Base-by-base conservation (phyloP, 2,329 filamentous ascomycete genomes). In the Fonsecaea multimorphosa region DNA sequence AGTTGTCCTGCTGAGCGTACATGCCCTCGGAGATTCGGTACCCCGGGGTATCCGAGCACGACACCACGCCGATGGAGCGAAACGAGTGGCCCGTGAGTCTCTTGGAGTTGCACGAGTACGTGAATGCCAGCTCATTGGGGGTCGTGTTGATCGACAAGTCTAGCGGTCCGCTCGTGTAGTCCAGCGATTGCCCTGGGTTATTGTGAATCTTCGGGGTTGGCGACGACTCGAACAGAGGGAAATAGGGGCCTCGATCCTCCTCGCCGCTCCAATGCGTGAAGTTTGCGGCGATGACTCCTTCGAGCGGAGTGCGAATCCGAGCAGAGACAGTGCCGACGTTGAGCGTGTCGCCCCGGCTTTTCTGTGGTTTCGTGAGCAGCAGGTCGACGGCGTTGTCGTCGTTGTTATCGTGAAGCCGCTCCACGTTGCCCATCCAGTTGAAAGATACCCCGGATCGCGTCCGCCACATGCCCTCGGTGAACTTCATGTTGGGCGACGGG, bases 351-450 rank as follows among this genome's bases (percentile, higher is more conserved):
- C 78, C 78, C 32, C 78, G 76, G 61, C 75, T 73, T 54, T 73
- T 71, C 66, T 77, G 77, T 52, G 73, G 68, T 53, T 78, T 78
- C 58, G 78, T 79, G 61, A 79, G 61, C 2, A 79, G 70, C 11
- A 79, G 65, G 55, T 76, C 68, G 22, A 77, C 77, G 1, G 73
- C 70, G 44, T 49, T 49, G 44, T 53, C 16, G 53, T 75, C 69
- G 51, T 76, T 68, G 51, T 76, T 68, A 27, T 76, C 58, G 19
- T 64, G 68, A 19, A 75, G 51, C 67, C 77, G 70, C 66, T 79
- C 78, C 38, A 79, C 76, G 69, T 79, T 78, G 70, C 74, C 76
- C 77, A 79, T 79, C 78, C 78, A 79, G 59, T 79, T 77, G 63
- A 79, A 75, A 27, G 55, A 61, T 12, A 67, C 44, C 24, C 61